A percentile compares a stretch with the other conserved stretches of the same genome.
phyloP scores from a whole-genome alignment of 2,329 filamentous ascomycete genomes.

The Thielaviopsis punctulata region DNA sequence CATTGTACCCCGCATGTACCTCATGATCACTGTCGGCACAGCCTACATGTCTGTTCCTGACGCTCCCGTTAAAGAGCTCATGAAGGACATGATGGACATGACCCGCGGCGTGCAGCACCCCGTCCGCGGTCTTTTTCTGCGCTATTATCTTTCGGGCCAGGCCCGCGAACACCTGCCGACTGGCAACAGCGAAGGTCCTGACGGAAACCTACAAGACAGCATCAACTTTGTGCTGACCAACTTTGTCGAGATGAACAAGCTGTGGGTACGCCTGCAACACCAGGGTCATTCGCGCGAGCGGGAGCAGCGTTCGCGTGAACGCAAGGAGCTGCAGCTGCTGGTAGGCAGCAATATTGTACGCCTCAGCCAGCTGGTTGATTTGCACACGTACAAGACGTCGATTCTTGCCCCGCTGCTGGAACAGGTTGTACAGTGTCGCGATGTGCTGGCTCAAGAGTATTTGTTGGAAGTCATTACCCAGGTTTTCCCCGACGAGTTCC shows the following conservation, averaged over 20 bases:
- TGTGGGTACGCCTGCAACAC: slow-evolving; percentile 94
- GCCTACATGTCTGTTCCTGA: slow-evolving; percentile 98
- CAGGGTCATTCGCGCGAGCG: slow-evolving; percentile 92
- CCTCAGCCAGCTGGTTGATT: slow-evolving; percentile 83
- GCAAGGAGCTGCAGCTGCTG: slow-evolving; percentile 85
- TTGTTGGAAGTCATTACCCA: slow-evolving; percentile 95
- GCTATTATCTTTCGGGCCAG: slow-evolving; percentile 92
- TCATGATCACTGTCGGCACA: slow-evolving; percentile 98
- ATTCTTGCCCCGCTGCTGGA: slow-evolving; percentile 82
- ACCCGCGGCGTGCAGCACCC: slow-evolving; percentile 94
- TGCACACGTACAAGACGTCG: slow-evolving; percentile 81
- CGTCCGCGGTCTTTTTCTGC: slow-evolving; percentile 81
- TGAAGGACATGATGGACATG: slow-evolving; percentile 99
- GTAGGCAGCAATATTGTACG: slow-evolving; percentile 94
- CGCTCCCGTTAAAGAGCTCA: slow-evolving; percentile 96
- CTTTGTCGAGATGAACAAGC: slow-evolving; percentile 99
- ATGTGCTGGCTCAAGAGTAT: slow-evolving; percentile 94
- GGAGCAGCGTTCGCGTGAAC: slow-evolving; percentile 82
- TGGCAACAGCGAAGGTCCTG: slow-evolving; percentile 71
- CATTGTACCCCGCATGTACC: slow-evolving; percentile 86
- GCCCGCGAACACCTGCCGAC: slow-evolving; percentile 75
- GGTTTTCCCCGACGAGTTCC: slow-evolving; percentile 96
- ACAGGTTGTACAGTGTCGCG: slow-evolving; percentile 93
- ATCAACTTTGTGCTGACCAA: slow-evolving; percentile 98
- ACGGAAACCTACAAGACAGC: slow-evolving; percentile 90